Percentiles rank a stretch among this genome's conserved stretches.
These are phyloP conservation scores for Nakazawaea ernobii DNA, from an alignment of 805 yeast species.

Conservation along the genomic window DNA sequence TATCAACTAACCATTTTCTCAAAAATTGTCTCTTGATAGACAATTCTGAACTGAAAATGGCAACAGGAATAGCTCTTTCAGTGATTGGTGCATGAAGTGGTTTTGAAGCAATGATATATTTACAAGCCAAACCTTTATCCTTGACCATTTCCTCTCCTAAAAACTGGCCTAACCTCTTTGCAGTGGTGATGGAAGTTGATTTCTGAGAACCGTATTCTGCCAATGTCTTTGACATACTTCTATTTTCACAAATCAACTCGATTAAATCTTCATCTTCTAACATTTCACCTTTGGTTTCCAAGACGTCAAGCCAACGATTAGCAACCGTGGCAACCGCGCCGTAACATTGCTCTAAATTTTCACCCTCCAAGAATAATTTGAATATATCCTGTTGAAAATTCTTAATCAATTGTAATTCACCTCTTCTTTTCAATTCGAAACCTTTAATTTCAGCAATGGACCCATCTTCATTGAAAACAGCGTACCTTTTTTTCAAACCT, in stretches of 20 bases:
- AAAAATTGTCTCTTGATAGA: conserved; percentile 65
- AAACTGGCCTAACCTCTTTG: conserved; percentile 87
- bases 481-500: conserved; percentile 92
- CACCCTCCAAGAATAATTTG: conserved; percentile 84
- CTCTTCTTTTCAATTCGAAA: conserved; percentile 93
- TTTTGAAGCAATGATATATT: conserved; percentile 79
- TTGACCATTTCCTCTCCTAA: conserved; percentile 95
- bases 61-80: conserved; percentile 94
- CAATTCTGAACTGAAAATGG: conserved; percentile 82
- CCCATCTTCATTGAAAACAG: conserved; percentile 94
- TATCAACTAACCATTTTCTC: conserved; percentile 83
- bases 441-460: conserved; percentile 93
- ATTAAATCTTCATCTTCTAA: conserved; percentile 92
- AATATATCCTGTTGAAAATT: conserved; percentile 94
- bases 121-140: conserved; percentile 93
- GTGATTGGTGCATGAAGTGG: conserved; percentile 89
- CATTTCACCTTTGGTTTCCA: conserved; percentile 80
- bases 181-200: conserved; percentile 94
- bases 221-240: conserved; percentile 88
- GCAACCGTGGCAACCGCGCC: conserved; percentile 89
- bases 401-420: conserved; percentile 88
- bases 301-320: conserved; percentile 90
- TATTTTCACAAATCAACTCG: conserved; percentile 91
- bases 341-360: conserved; percentile 73
- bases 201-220: conserved; percentile 87